A percentile compares a stretch with the other conserved stretches of the same genome.
phyloP scores from a whole-genome alignment of 2,329 filamentous ascomycete species.

The Diplodia seriata region DNA sequence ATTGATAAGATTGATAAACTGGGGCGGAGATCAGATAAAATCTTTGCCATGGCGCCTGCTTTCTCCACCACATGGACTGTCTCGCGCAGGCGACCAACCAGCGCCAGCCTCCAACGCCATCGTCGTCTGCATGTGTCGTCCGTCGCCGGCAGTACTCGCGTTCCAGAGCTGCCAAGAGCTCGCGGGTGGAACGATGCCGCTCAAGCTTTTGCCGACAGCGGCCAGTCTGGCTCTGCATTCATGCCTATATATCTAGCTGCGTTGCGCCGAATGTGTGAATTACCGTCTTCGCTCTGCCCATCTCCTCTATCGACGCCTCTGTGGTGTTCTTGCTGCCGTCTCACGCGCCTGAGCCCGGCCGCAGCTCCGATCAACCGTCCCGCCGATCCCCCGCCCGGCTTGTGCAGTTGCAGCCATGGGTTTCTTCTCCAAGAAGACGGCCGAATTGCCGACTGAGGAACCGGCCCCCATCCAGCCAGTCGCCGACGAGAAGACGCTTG shows the following conservation, averaged over 20 bases:
- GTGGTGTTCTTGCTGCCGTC: neutral
- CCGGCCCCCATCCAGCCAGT: neutral
- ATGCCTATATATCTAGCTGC: neutral
- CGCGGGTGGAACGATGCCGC: neutral
- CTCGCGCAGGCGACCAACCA: neutral
- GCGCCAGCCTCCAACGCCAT: neutral
- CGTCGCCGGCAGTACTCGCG: neutral
- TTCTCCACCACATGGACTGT: neutral
- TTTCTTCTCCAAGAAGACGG: conserved; percentile 1
- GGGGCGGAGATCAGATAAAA: conserved; percentile 21
- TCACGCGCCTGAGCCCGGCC: neutral
- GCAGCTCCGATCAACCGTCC: neutral
- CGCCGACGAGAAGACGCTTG: neutral
- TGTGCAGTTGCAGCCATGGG: neutral
- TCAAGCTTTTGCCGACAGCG: neutral
- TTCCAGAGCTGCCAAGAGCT: neutral
- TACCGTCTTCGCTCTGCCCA: neutral
- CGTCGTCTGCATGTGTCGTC: neutral
- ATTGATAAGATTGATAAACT: conserved; percentile 22
- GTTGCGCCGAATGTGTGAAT: neutral
- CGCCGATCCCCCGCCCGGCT: neutral
- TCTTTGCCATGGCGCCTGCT: conserved; percentile 13
- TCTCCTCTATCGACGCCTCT: neutral
- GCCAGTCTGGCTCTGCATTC: neutral
- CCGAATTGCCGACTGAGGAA: neutral